Conservation (phyloP, 1,284 basidiomycete genomes). For the Abortiporus biennis region DNA sequence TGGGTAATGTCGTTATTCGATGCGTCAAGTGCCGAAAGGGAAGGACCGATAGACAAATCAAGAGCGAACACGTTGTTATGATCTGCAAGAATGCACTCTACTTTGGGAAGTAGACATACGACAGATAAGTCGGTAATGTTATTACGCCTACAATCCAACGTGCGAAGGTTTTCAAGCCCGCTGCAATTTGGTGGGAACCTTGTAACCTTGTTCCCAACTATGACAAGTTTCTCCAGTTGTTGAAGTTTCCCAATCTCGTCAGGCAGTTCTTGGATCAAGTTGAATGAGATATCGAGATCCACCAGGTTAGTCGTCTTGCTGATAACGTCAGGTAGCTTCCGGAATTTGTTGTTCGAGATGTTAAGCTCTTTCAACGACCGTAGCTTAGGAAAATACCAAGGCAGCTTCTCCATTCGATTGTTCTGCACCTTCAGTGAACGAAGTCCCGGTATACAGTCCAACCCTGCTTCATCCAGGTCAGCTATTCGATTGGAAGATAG, state of each 20-base stretch:
- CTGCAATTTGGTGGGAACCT: slow-evolving; percentile 69
- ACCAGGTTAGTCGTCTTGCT: slow-evolving; percentile 70
- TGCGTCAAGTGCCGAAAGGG: slow-evolving; percentile 56
- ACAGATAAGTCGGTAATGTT: slow-evolving; percentile 70
- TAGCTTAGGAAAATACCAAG: slow-evolving; percentile 80
- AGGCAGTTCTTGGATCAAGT: slow-evolving; percentile 81
- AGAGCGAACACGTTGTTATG: slow-evolving; percentile 79
- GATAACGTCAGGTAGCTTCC: slow-evolving; percentile 73
- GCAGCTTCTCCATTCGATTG: slow-evolving; percentile 87
- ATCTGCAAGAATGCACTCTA: slow-evolving; percentile 70
- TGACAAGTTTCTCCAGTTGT: slow-evolving; percentile 71
- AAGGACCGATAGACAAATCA: slow-evolving; percentile 68
- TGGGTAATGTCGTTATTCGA: slow-evolving; percentile 83
- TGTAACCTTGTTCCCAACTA: slow-evolving; percentile 85
- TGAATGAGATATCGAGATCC: slow-evolving; percentile 95
- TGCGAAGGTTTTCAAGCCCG: slow-evolving; percentile 56
- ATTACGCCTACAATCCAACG: slow-evolving; percentile 84
- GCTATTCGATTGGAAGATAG: slow-evolving; percentile 91
- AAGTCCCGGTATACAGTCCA: slow-evolving; percentile 77
- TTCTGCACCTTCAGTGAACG: slow-evolving; percentile 81
- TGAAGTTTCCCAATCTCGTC: slow-evolving; percentile 72
- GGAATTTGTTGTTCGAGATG: slow-evolving; percentile 97
- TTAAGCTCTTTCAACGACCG: slow-evolving; percentile 76
- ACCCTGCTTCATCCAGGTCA: slow-evolving; percentile 82
- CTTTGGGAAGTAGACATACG: slow-evolving; percentile 63